Evolutionary conservation across 208 protist species (phyloP), one percentile per base, ranked within the genome.

Genomic region (Phytomonas sp.): DNA sequence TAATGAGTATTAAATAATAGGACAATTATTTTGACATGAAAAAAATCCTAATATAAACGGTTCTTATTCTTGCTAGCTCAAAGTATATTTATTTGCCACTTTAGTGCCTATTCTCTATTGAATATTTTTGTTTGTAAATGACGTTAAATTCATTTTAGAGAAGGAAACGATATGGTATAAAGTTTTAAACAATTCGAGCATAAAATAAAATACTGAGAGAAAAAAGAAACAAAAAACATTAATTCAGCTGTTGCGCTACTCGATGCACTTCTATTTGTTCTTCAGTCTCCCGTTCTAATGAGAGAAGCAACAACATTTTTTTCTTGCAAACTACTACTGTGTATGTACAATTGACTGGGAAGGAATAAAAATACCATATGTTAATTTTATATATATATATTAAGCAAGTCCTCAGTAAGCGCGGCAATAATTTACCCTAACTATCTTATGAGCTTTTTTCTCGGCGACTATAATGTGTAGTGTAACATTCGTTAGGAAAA

Each of bases 161-260:
- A 49, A 49, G 6, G 19, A 49, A 49, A 49, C 36, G 19, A 23
- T 12, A 23, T 49, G 40, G 12, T 4, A 49, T 12, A 19, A 16
- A 49, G 2, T 12, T 49, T 49, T 23, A 49, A 49, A 19, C 40
- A 49, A 16, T 49, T 49, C 6, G 12, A 49, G 40, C 14, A 49
- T 4, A 49, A 49, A 49, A 16, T 49, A 49, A 23, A 49, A 49
- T 19, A 19, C 14, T 19, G 40, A 49, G 6, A 49, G 12, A 2
- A 64, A 64, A 64, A 40, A 64, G 36, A n/a, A 16, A 3, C 19
- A 64, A 63, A 64, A 64, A 64, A 12, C 36, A 64, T 23, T 23
- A 64, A 23, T 64, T 42, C 31, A 64, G 12, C 60, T 23, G 7
- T 42, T 64, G 31, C 60, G 4, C 10, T 42, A 42, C 60, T 19